Conservation (phyloP, 257 asterid species). For the Scutellaria barbata region DNA sequence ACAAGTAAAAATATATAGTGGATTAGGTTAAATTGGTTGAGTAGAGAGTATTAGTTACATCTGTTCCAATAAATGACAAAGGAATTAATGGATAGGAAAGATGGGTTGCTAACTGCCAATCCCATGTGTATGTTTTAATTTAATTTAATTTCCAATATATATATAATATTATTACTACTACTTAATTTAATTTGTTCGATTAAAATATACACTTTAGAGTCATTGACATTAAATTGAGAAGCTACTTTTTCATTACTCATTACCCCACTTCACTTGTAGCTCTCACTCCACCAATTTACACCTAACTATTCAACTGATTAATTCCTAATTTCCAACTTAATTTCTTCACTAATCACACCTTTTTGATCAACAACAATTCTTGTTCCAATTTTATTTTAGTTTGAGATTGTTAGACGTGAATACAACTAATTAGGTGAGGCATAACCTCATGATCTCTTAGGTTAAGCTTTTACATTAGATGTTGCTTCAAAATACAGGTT, state of each 20-base stretch:
- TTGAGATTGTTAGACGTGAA: background rate
- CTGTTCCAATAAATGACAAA: slow-evolving; percentile 46
- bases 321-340: slow-evolving; percentile 41
- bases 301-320: slow-evolving; percentile 43
- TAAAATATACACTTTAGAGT: background rate
- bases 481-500: slow-evolving; percentile 32
- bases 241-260: background rate
- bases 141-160: background rate
- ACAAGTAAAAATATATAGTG: slow-evolving; percentile 49
- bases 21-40: slow-evolving; percentile 53
- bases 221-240: slow-evolving; percentile 5
- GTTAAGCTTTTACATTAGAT: slow-evolving; percentile 12
- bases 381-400: no score
- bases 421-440: slow-evolving; percentile 20
- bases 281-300: slow-evolving; percentile 47
- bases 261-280: slow-evolving; percentile 34
- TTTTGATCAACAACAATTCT: background rate
- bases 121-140: slow-evolving; percentile 35
- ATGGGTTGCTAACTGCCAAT: slow-evolving; percentile 51
- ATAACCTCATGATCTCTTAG: background rate
- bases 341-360: slow-evolving; percentile 47
- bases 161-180: background rate
- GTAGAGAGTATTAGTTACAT: slow-evolving; percentile 23
- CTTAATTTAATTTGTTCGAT: background rate
- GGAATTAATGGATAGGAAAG: slow-evolving; percentile 55